Base-by-base conservation (phyloP, 805 yeast species). In the Candida namnaoensis region DNA sequence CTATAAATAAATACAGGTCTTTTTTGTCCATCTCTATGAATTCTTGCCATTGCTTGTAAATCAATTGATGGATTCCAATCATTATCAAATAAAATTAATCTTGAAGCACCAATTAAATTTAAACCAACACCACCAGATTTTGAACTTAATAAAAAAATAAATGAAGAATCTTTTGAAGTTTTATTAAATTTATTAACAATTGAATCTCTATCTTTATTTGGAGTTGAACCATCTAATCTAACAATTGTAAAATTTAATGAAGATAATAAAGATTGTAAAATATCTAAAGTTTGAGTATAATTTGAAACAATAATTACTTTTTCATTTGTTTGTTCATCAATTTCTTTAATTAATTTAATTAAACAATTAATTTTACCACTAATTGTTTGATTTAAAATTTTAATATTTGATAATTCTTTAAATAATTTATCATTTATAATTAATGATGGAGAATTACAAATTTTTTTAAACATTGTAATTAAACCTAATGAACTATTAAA, bases 11-110 rank as follows among this genome's bases (percentile, higher is more conserved):
- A 82, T 10, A 88, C 93, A 0, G 87, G 87, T 38, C 64, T 72
- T 38, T 62, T 74, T 57, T 93, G 99, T 0, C 99, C 99, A 58
- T 91, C 97, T 52, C 99, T 69, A 56, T 91, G 96, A 7, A 93
- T 80, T 47, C 99, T 66, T 1, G 97, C 95, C 95, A 91, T 86
- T 0, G 97, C 95, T 58, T 93, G 99, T 32, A 84, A 59, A 55
- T 93, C 99, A 11, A 82, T 72, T 0, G 96, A 78, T 0, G 99
- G 99, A 48, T 93, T 93, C 99, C 99, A 93, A 55, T 93, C 98
- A 48, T 93, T 87, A 57, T 93, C 99, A 54, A 86, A 83, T 23
- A 93, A 63, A 5, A 93, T 71, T 35, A 93, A 63, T 26, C 98
- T 64, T 3, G 50, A 1, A 0, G 95, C 99, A 0, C 98, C 99